Evolutionary conservation across 2,329 filamentous ascomycete species (phyloP).

Genomic region (Alternaria ethzedia): DNA sequence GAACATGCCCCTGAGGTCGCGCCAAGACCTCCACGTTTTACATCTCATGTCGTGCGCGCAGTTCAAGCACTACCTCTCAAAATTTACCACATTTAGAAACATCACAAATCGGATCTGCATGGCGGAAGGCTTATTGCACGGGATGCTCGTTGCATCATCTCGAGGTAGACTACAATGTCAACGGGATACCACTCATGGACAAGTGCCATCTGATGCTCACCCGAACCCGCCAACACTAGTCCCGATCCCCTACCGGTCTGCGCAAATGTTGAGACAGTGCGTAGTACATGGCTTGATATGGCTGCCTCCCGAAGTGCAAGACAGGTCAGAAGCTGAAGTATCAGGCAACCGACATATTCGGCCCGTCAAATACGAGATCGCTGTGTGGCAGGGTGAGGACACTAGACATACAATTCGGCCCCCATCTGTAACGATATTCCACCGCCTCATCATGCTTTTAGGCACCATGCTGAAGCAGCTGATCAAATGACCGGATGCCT

Average conservation of each 20-base stretch:
- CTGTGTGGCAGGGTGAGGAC: background rate
- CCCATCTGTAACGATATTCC: background rate
- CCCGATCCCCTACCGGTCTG: background rate
- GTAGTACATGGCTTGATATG: background rate
- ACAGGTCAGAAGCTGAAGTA: background rate
- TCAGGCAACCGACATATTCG: background rate
- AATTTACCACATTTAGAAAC: background rate
- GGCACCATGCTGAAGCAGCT: background rate
- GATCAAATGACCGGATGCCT: conserved; percentile 2
- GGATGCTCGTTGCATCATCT: background rate
- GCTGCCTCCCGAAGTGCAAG: background rate
- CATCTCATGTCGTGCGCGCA: background rate
- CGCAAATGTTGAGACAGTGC: background rate
- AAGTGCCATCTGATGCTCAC: background rate
- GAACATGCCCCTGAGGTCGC: background rate
- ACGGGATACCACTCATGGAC: background rate
- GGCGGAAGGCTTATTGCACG: background rate
- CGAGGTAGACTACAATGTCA: background rate
- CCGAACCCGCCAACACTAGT: background rate
- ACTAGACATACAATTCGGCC: background rate
- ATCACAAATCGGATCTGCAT: background rate
- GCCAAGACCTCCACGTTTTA: background rate
- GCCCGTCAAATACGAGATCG: background rate
- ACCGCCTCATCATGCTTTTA: background rate
- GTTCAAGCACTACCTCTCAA: background rate